Conservation (phyloP, 2,329 filamentous ascomycete species). For the Botryotinia narcissicola region DNA sequence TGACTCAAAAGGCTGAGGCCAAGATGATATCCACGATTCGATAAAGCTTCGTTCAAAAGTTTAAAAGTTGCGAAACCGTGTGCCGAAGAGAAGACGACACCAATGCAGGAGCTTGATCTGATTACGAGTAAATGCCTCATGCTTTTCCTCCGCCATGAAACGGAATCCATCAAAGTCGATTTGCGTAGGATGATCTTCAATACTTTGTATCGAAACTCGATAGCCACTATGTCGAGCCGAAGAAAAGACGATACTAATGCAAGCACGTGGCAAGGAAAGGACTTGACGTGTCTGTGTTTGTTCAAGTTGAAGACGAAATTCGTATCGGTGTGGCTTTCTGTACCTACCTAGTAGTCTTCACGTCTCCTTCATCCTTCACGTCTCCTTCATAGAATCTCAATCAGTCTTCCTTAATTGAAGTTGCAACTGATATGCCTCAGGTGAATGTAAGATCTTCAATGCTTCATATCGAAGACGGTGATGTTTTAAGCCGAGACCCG, state of each 20-base stretch:
- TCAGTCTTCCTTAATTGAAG: background rate
- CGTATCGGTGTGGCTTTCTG: background rate
- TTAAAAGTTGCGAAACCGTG: background rate
- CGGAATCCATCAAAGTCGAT: background rate
- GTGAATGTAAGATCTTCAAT: background rate
- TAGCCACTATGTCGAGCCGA: background rate
- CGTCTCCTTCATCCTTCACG: background rate
- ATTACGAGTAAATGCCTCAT: background rate
- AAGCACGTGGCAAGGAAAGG: background rate
- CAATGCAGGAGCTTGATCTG: background rate
- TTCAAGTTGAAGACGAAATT: background rate
- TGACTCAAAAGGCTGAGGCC: background rate
- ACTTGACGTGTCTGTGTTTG: background rate
- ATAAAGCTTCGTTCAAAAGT: background rate
- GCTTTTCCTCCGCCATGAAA: background rate
- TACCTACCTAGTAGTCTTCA: background rate
- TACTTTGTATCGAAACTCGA: background rate
- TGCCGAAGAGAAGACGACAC: background rate
- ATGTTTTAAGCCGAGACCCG: background rate
- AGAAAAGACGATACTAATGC: background rate
- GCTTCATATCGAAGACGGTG: background rate
- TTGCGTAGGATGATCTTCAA: background rate
- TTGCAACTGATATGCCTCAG: no score
- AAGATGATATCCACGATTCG: background rate
- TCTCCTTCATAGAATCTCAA: background rate